Evolutionary conservation across 768 basidiomycete species (phyloP), one percentile per base, ranked within the genome.

Genomic region (Lyophyllum semitale): DNA sequence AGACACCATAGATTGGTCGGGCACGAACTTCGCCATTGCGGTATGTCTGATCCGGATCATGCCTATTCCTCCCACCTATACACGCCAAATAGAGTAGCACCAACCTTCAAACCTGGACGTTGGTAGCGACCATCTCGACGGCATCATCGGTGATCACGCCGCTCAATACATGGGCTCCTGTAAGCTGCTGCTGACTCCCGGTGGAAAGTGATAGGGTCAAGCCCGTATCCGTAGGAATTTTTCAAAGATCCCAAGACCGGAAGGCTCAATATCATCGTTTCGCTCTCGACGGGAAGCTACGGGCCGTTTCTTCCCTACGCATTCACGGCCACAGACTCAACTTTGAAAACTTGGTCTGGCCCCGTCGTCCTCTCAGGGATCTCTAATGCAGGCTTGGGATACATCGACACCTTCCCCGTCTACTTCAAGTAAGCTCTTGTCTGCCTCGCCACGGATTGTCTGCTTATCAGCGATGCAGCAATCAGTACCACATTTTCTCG

Each of bases 1-100:
- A 71, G 71, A 73, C 48, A 73, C 71, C 9, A 73, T 70, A 15
- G 54, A 71, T 46, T 73, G 71, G 70, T 61, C 61, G n/a, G 70
- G 71, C 32, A 63, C 63, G 2, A 71, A 73, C 54, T 73, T 73
- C 59, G 71, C 70, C 23, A 73, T 73, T 38, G 70, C 71, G 20
- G 70, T 71, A 57, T 4, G 23, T 45, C 8, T 41, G n/a, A n/a
- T 11, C 20, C n/a, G 8, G 4, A 29, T 53, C 25, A 12, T 25
- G 26, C 3, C 18, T 17, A 22, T 17, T 8, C 25, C 12, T n/a
- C 12, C n/a, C 7, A 25, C 22, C 30, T 27, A 32, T 29, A 35
- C 17, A 11, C 29, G 18, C 26, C 29, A 22, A 35, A 23, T 47
- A 71, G 69, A 71, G 68, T 40, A 73, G 71, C 54, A 57, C 67